A percentile compares a stretch with the other conserved stretches of the same genome.
Conservation (phyloP, 176 grass and related monocot genomes). For the Puccinellia tenuiflora region DNA sequence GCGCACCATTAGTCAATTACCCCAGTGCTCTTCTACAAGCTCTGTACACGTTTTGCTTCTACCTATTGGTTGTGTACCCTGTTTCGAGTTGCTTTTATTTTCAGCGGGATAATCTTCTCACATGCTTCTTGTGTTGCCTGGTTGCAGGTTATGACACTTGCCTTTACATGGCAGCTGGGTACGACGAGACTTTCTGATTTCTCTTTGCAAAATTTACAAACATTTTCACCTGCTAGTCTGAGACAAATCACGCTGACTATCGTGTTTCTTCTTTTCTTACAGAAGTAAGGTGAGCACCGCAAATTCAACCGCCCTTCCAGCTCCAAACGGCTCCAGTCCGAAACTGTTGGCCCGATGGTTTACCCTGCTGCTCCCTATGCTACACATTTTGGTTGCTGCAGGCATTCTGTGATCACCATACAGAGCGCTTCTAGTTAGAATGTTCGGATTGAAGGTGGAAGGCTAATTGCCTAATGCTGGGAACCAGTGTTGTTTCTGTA, state of each 20-base stretch:
- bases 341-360: not conserved
- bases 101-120: not conserved
- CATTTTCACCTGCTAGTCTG: not conserved
- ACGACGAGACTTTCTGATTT: conserved; percentile 3
- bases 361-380: conserved; percentile 20
- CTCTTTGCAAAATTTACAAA: not conserved
- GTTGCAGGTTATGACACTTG: conserved; percentile 86
- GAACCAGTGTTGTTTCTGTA: conserved; percentile 10
- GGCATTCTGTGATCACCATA: conserved; percentile 28
- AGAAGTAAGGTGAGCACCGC: conserved; percentile 57
- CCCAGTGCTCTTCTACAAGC: not conserved
- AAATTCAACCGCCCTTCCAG: conserved; percentile 51
- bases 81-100: not conserved
- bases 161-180: conserved; percentile 65
- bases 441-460: not conserved
- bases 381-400: conserved; percentile 1
- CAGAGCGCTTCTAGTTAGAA: not conserved
- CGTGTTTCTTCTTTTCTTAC: not conserved
- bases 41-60: not conserved
- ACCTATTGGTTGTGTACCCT: not conserved
- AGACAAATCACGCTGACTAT: not conserved
- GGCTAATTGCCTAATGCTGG: conserved; percentile 8
- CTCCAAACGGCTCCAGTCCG: not conserved
- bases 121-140: conserved; percentile 8
- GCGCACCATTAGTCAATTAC: not conserved